Evolutionary conservation across 805 yeast species (phyloP).

Genomic region (Suhomyces vadensis): DNA sequence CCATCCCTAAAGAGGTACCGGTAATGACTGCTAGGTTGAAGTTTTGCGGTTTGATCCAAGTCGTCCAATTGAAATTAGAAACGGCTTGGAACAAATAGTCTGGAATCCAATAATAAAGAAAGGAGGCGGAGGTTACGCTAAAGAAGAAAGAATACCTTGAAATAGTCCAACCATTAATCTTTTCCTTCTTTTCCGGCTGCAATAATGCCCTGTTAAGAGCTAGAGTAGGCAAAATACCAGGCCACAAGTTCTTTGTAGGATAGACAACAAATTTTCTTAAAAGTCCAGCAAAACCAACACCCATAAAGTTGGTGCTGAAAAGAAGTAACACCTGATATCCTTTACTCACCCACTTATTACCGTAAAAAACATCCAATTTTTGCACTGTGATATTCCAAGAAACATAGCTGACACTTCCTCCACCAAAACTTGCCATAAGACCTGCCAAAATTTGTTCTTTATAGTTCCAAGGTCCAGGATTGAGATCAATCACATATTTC

Average conservation of each 20-base stretch:
- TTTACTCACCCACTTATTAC: conserved; percentile 23
- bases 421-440: conserved; percentile 37
- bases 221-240: conserved; percentile 28
- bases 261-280: conserved; percentile 25
- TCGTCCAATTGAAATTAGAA: conserved; percentile 53
- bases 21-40: conserved; percentile 49
- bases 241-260: conserved; percentile 31
- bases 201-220: conserved; percentile 34
- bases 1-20: conserved; percentile 48
- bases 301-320: conserved; percentile 18
- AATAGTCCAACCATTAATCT: conserved; percentile 32
- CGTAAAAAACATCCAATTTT: conserved; percentile 27
- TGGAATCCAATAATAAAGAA: conserved; percentile 44
- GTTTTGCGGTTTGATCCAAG: conserved; percentile 57
- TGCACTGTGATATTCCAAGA: conserved; percentile 21
- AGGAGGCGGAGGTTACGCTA: conserved; percentile 16
- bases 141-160: conserved; percentile 29
- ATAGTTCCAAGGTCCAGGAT: conserved; percentile 64
- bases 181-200: conserved; percentile 26
- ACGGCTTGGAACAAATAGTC: conserved; percentile 42
- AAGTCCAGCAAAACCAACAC: conserved; percentile 20
- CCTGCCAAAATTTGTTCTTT: conserved; percentile 71
- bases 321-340: conserved; percentile 18
- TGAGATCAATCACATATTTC: conserved; percentile 27
- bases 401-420: conserved; percentile 30